Conservation (phyloP, 75 land plant species). For the Pinus tabuliformis region DNA sequence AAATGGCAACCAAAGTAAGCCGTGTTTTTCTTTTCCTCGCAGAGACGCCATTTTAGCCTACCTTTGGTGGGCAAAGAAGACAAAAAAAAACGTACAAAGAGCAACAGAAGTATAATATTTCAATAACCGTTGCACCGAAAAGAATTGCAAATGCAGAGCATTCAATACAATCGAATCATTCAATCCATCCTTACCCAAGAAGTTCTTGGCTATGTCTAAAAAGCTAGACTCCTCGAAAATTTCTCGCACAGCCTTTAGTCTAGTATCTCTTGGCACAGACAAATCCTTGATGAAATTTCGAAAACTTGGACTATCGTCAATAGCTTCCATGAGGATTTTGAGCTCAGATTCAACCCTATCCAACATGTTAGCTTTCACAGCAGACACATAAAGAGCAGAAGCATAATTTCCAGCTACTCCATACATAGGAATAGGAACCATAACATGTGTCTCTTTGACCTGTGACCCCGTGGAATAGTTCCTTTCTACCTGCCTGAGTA, state of each 20-base stretch:
- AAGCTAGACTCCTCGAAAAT: slow-evolving; percentile 57
- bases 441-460: too few species aligned
- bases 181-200: slow-evolving; percentile 48
- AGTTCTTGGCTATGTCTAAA: slow-evolving; percentile 71
- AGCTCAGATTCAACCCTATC: too few species aligned
- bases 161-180: background rate
- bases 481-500: too few species aligned
- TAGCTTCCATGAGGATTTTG: too few species aligned
- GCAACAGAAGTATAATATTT: background rate
- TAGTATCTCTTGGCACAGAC: slow-evolving; percentile 40
- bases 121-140: too few species aligned
- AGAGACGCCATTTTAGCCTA: background rate
- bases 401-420: too few species aligned
- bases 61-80: background rate
- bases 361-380: too few species aligned
- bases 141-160: background rate
- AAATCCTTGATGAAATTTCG: slow-evolving; percentile 57
- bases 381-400: too few species aligned
- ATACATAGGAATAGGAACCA: too few species aligned
- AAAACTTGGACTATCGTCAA: slow-evolving; percentile 26
- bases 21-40: too few species aligned
- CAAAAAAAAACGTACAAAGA: background rate
- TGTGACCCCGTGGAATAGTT: too few species aligned
- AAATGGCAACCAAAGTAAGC: too few species aligned
- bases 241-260: slow-evolving; percentile 61